Evolutionary conservation across 495 filamentous ascomycete species (phyloP), one percentile per base, ranked within the genome.

Genomic region (Talaromyces adpressus): DNA sequence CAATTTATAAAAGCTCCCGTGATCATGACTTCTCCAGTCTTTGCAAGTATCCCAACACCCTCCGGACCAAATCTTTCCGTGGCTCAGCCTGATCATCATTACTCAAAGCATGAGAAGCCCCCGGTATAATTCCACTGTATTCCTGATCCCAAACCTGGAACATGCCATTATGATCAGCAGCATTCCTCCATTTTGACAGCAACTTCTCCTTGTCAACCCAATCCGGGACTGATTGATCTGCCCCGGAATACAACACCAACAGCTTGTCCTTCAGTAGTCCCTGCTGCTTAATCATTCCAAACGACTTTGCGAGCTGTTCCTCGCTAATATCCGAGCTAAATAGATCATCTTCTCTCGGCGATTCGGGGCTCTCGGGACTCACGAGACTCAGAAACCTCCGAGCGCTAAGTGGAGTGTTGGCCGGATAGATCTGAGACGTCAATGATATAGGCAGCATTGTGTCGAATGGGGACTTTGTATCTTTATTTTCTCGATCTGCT

Each of bases 281-380:
- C 36, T 76, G 66, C 53, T 76, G 59, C 32, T 77, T 75, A 32
- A 89, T 71, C 67, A 63, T 74, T 3, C 90, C 90, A 81, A 93
- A 96, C 1, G 81, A 89, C 36, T 69, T 64, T 29, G 58, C 64
- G 22, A 93, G 70, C 62, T 79, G 73, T 57, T 81, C 78, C 60
- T 89, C 85, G 0, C 72, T 70, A 20, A 96, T 73, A 73, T 93
- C 90, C 18, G 88, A 89, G 58, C 87, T 90, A 75, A 96, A 97
- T 65, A 88, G 88, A 72, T 97, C 93, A 71, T 97, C 93, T 53
- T 89, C 89, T 7, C 89, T 89, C 1, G 76, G 79, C 27, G 73
- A 61, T 70, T 84, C 66, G 36, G 81, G 71, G 51, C 72, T 73
- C 25, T 79, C 80, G 0, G 79, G 78, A 56, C 80, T 85, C 2